Conservation (phyloP, 768 basidiomycete species). For the Lactifluus pinguis region DNA sequence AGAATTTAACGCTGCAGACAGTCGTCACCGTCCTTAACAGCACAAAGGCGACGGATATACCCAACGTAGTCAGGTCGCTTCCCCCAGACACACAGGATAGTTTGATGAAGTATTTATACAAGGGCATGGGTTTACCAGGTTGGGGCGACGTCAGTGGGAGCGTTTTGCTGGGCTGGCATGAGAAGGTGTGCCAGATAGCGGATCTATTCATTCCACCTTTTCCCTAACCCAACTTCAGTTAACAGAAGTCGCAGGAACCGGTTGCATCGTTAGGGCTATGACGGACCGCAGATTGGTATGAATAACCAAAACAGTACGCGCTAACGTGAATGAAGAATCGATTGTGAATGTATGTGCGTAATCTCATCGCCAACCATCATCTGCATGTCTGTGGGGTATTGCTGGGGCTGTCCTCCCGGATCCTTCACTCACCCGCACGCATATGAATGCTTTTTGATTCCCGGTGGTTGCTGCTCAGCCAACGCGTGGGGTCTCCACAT, state of each 20-base stretch:
- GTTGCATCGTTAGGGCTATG: constrained; percentile 88
- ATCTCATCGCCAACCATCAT: background rate
- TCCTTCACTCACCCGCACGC: background rate
- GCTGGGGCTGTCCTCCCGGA: background rate
- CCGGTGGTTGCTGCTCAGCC: background rate
- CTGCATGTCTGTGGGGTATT: background rate
- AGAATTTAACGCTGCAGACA: constrained; percentile 74
- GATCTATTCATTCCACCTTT: background rate
- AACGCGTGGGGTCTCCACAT: background rate
- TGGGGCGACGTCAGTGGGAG: constrained; percentile 57
- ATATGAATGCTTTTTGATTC: background rate
- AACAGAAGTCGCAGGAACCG: constrained; percentile 88
- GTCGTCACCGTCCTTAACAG: constrained; percentile 88
- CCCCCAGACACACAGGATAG: constrained; percentile 75
- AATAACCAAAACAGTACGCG: constrained; percentile 14
- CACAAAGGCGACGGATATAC: constrained; percentile 83
- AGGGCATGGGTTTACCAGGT: constrained; percentile 73
- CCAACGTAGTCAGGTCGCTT: constrained; percentile 61
- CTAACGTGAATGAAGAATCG: constrained; percentile 9
- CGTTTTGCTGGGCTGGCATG: constrained; percentile 84
- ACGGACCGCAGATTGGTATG: constrained; percentile 54
- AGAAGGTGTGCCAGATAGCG: constrained; percentile 59
- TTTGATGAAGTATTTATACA: constrained; percentile 97
- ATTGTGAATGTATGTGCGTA: constrained; percentile 4
- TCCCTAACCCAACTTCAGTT: constrained; percentile 39